These are phyloP conservation scores for Monosporascus sp. DNA, from an alignment of 2,329 filamentous ascomycete species.

Conservation along the genomic window DNA sequence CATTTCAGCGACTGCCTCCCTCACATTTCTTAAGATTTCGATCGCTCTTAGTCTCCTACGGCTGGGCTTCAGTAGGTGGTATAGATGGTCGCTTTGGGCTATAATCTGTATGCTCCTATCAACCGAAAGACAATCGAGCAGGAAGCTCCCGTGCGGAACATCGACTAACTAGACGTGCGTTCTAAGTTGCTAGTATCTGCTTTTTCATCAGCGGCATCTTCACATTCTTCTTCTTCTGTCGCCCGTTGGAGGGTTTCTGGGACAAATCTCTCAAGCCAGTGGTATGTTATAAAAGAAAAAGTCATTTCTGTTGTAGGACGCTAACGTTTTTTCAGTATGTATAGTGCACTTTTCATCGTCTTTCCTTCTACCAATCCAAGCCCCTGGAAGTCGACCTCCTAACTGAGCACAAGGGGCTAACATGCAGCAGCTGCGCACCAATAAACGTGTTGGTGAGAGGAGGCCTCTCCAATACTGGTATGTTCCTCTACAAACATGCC, in stretches of 20 bases:
- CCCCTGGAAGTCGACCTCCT: too few species aligned
- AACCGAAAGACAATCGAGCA: neutral
- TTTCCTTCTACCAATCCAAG: too few species aligned
- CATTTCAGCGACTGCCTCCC: conserved; percentile 34
- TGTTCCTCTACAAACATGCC: neutral
- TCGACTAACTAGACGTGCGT: conserved; percentile 5
- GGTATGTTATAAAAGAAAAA: too few species aligned
- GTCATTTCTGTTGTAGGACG: too few species aligned
- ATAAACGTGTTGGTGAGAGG: conserved; percentile 14
- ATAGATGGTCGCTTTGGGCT: conserved; percentile 7
- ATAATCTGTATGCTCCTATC: conserved; percentile 5
- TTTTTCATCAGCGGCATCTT: conserved; percentile 12
- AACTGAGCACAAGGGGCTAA: too few species aligned
- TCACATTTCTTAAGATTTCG: conserved; percentile 40
- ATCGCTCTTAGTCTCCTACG: conserved; percentile 38
- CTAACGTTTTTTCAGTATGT: too few species aligned
- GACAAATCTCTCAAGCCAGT: conserved; percentile 3
- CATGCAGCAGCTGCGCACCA: conserved; percentile 4
- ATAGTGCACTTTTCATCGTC: too few species aligned
- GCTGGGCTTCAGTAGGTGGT: conserved; percentile 18
- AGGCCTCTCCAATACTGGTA: conserved; percentile 14
- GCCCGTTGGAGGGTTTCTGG: conserved; percentile 14
- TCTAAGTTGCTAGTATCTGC: conserved; percentile 13
- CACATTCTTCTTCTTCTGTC: conserved; percentile 13
- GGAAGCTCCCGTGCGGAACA: neutral